Conservation (phyloP, 2,329 filamentous ascomycete species). For the Penicillium sp. region DNA sequence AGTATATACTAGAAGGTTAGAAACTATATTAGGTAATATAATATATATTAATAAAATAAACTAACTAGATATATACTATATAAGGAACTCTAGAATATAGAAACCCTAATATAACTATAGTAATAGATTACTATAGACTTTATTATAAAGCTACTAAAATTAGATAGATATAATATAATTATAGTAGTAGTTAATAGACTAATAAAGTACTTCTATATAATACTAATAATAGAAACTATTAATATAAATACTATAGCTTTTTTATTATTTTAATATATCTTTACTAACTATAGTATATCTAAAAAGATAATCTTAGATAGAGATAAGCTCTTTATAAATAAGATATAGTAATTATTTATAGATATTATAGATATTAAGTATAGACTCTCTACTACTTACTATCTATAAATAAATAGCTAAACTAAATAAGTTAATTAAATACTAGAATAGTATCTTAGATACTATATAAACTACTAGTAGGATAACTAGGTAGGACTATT, state of each 20-base stretch:
- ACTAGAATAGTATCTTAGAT: constrained; percentile 11
- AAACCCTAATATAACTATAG: neutral
- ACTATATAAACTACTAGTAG: constrained; percentile 13
- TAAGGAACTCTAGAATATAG: neutral
- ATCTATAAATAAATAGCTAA: constrained; percentile 8
- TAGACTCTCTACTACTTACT: constrained; percentile 5
- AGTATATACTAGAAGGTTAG: constrained; percentile 3
- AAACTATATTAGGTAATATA: constrained; percentile 1
- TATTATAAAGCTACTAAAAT: no score
- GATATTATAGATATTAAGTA: constrained; percentile 3
- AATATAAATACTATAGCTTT: neutral
- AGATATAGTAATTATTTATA: constrained; percentile 2
- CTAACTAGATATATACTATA: neutral
- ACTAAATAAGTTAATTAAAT: constrained; percentile 8
- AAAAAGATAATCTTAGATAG: no score
- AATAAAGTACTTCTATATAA: neutral
- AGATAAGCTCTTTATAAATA: no score
- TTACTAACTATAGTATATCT: no score
- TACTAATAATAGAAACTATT: neutral
- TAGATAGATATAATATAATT: neutral
- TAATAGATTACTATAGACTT: constrained; percentile 12
- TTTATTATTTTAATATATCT: neutral
- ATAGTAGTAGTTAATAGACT: neutral
- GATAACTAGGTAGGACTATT: constrained; percentile 3
- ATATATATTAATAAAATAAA: constrained; percentile 3